A percentile compares a stretch with the other conserved stretches of the same genome.
Conservation (phyloP, 2,329 filamentous ascomycete species). For the Biscogniauxia mediterranea region DNA sequence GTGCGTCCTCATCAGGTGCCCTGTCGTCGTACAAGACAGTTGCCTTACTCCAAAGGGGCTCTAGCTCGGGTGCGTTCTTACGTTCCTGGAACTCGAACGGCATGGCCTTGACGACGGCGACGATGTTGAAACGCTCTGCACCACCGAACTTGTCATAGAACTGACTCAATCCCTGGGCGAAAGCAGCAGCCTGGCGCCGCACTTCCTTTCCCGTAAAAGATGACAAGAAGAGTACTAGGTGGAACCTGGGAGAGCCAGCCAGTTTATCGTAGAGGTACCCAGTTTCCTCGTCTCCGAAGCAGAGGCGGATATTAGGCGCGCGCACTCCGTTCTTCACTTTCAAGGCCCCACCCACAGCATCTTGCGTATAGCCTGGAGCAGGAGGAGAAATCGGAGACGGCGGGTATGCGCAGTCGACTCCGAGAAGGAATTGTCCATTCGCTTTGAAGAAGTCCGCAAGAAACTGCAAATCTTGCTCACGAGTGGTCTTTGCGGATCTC, state of each 20-base stretch:
- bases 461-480: slow-evolving; percentile 17
- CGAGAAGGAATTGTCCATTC: slow-evolving; percentile 29
- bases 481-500: slow-evolving; percentile 1
- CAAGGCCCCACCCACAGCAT: not conserved
- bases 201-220: slow-evolving; percentile 19
- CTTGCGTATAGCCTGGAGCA: not conserved
- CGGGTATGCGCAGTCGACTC: slow-evolving; percentile 27
- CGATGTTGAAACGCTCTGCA: slow-evolving; percentile 26
- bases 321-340: slow-evolving; percentile 29
- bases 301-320: slow-evolving; percentile 32
- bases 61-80: not conserved
- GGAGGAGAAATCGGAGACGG: slow-evolving; percentile 9
- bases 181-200: slow-evolving; percentile 8
- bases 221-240: slow-evolving; percentile 32
- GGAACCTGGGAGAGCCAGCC: slow-evolving; percentile 25
- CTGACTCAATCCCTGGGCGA: slow-evolving; percentile 15
- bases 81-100: slow-evolving; percentile 22
- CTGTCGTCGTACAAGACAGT: slow-evolving; percentile 17
- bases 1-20: slow-evolving; percentile 17
- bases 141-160: slow-evolving; percentile 31
- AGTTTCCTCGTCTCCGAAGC: slow-evolving; percentile 21
- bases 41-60: slow-evolving; percentile 3
- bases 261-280: slow-evolving; percentile 34
- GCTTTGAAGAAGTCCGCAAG: slow-evolving; percentile 26
- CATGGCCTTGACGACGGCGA: slow-evolving; percentile 29